A percentile compares a stretch with the other conserved stretches of the same genome.
phyloP scores from a whole-genome alignment of 306 rosid species.

The Dalbergia cultrata region DNA sequence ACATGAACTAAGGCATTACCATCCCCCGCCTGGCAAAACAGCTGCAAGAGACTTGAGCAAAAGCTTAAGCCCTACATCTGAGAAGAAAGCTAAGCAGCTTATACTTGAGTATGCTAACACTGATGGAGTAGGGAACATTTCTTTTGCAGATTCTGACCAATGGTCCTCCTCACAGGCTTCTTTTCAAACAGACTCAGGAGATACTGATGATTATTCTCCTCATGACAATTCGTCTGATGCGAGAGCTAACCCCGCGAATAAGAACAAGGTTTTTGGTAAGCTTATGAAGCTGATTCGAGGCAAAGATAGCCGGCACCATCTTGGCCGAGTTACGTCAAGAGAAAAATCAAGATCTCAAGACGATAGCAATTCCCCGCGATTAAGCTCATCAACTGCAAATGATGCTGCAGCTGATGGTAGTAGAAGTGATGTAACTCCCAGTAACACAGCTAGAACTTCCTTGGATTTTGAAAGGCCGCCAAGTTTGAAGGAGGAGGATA shows the following conservation, averaged over 20 bases:
- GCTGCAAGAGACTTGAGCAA: constrained; percentile 88
- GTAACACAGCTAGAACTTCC: constrained; percentile 49
- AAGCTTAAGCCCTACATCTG: constrained; percentile 80
- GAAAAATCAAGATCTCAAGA: constrained; percentile 53
- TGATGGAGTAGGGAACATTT: constrained; percentile 53
- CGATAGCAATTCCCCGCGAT: constrained; percentile 48
- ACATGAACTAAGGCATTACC: constrained; percentile 77
- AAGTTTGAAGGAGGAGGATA: constrained; percentile 52
- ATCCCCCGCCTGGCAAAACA: constrained; percentile 73
- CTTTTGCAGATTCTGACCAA: constrained; percentile 73
- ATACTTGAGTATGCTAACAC: constrained; percentile 78
- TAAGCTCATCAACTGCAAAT: constrained; percentile 50
- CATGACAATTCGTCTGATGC: constrained; percentile 54
- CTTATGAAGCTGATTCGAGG: constrained; percentile 70
- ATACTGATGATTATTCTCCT: constrained; percentile 60
- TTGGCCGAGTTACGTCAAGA: constrained; percentile 39
- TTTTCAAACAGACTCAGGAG: constrained; percentile 62
- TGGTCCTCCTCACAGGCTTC: constrained; percentile 85
- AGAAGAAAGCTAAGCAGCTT: constrained; percentile 84
- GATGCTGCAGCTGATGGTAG: constrained; percentile 49
- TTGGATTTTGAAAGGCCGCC: constrained; percentile 49
- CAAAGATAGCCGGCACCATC: constrained; percentile 50
- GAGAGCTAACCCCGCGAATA: constrained; percentile 54
- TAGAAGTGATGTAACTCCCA: constrained; percentile 49
- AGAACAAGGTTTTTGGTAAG: constrained; percentile 61